A percentile compares a stretch with the other conserved stretches of the same genome.
phyloP scores from a whole-genome alignment of 495 filamentous ascomycete genomes.

The Monascus purpureus region DNA sequence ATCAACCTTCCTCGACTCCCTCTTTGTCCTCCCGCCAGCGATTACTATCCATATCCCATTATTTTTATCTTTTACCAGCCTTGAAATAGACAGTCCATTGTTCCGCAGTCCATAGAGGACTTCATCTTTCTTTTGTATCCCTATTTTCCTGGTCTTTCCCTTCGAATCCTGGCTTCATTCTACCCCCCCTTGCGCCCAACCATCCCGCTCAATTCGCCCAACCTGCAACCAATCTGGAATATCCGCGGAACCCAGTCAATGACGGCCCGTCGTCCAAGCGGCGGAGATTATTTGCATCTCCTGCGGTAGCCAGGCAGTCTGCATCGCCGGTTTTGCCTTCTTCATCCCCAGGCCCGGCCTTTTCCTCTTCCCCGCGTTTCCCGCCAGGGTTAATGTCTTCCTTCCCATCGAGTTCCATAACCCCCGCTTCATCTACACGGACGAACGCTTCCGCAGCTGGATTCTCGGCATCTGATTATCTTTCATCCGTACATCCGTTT shows the following conservation, averaged over 20 bases:
- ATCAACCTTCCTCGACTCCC: too few relatives aligned
- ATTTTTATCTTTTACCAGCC: too few relatives aligned
- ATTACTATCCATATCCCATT: too few relatives aligned
- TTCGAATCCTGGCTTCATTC: too few relatives aligned
- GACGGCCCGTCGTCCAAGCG: slow-evolving; percentile 15
- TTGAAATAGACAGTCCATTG: too few relatives aligned
- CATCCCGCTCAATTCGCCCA: not conserved
- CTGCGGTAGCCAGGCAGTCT: slow-evolving; percentile 5
- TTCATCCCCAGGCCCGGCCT: too few relatives aligned
- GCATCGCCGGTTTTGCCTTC: too few relatives aligned
- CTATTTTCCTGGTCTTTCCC: too few relatives aligned
- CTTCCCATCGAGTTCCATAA: slow-evolving; percentile 9
- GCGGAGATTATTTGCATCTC: slow-evolving; percentile 34
- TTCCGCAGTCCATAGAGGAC: too few relatives aligned
- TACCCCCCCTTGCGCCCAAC: too few relatives aligned
- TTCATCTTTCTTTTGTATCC: not conserved
- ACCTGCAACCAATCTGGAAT: slow-evolving; percentile 6
- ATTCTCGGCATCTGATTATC: slow-evolving; percentile 1
- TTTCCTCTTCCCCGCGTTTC: too few relatives aligned
- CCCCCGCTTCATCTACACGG: slow-evolving; percentile 6
- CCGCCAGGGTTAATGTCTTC: slow-evolving; percentile 15
- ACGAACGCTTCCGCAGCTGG: slow-evolving; percentile 1
- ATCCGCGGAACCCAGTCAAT: slow-evolving; percentile 17
- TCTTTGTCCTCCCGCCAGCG: too few relatives aligned
- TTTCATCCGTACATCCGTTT: not conserved